Evolutionary conservation across 1,139 yeast genomes (phyloP), one percentile per base, ranked within the genome.

Genomic region (Saccharomyces hybrid): DNA sequence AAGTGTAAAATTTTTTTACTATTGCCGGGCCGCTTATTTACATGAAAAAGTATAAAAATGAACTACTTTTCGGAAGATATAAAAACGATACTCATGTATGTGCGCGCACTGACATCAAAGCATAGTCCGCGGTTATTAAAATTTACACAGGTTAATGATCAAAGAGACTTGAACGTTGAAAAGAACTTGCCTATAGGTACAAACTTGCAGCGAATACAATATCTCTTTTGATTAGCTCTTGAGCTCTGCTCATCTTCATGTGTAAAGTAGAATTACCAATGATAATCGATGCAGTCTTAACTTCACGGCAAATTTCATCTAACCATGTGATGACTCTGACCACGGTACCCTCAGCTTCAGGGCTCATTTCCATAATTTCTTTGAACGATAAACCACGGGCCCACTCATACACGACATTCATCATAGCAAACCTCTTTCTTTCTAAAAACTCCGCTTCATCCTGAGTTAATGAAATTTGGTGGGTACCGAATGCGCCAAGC

Each of bases 331-430:
- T 93, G 5, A 93, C 98, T 65, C 99, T 79, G n/a, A 93, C 99
- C 69, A 93, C 95, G 0, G 97, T 88, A 42, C 99, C 99, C 72
- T 93, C 99, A 32, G 95, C 93, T 65, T 91, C 97, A 23, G 82
- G 83, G 60, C 95, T 87, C 60, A 89, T 78, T 57, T 82, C 85
- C 86, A 91, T 93, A 61, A 93, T 93, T 56, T 88, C 95, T 60
- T 86, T 86, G 73, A 93, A 93, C 0, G 95, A 79, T 78, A 90
- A 78, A 1, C 99, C 99, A 61, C 95, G 79, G 0, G 98, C 97
- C 99, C 99, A 93, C 71, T 93, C 98, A 69, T 93, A 93, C 3
- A 93, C 96, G 11, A 90, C 97, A 69, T 90, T 93, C 70, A 88
- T 87, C 65, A 93, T 77, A 0, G 95, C 96, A 72, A 93, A 93